A percentile compares a stretch with the other conserved stretches of the same genome.
Conservation (phyloP, 352 stramenopile species). For the Phytopythium mirpurense region DNA sequence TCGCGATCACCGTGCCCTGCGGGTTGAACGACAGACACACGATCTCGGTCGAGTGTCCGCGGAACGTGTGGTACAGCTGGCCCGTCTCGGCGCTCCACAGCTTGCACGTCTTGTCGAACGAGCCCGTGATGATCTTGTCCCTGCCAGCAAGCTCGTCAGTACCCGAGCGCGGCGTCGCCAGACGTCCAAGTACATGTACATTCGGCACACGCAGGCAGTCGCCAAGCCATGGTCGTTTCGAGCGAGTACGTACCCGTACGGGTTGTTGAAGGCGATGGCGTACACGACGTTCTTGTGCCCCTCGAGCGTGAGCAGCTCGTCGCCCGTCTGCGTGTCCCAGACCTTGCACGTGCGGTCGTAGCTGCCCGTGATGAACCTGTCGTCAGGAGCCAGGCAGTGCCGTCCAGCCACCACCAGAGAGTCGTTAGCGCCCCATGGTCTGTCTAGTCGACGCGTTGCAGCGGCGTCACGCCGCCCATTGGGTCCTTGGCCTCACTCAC, state of each 20-base stretch:
- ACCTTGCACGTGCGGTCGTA: conserved; percentile 96
- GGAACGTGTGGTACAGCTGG: conserved; percentile 93
- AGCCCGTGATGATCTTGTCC: conserved; percentile 94
- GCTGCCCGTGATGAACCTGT: conserved; percentile 93
- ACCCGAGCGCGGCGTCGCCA: neutral
- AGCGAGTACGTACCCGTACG: conserved; percentile 87
- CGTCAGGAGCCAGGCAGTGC: neutral
- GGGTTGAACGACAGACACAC: conserved; percentile 96
- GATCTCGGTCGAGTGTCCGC: conserved; percentile 94
- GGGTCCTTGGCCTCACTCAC: conserved; percentile 34
- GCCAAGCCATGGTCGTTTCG: no score
- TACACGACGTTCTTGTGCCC: conserved; percentile 97
- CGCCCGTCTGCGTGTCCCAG: conserved; percentile 93
- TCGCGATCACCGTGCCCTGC: conserved; percentile 88
- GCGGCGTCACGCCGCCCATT: no score
- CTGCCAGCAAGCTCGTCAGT: conserved; percentile 23
- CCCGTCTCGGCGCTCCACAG: conserved; percentile 94
- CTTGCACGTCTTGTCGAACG: conserved; percentile 96
- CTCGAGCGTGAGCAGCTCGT: conserved; percentile 92
- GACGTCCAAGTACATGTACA: no score
- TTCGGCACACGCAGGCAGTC: no score
- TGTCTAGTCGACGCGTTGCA: no score
- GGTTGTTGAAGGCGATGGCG: conserved; percentile 96
- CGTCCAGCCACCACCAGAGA: no score
- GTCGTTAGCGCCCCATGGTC: no score